A percentile compares a stretch with the other conserved stretches of the same genome.
Evolutionary conservation across 2,329 filamentous ascomycete genomes (phyloP).

Genomic region (Anthostomella pinea): DNA sequence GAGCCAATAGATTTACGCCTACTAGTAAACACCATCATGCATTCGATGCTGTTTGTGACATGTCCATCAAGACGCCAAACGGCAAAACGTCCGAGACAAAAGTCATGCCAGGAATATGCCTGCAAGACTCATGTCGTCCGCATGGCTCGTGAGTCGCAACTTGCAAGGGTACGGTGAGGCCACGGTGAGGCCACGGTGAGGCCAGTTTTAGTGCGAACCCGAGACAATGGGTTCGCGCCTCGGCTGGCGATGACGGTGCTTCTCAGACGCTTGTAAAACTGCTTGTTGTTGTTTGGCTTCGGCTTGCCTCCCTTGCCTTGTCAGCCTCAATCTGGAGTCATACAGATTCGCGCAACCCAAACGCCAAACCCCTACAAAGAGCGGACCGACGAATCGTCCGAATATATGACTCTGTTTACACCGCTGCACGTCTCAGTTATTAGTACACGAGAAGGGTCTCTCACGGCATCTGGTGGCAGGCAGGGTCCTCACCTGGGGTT

Average conservation of each 20-base stretch:
- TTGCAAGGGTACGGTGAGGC: too few relatives aligned
- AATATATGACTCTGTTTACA: too few relatives aligned
- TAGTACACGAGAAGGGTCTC: too few relatives aligned
- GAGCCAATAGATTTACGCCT: too few relatives aligned
- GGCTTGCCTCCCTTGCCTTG: conserved; percentile 9
- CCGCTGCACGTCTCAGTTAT: not conserved
- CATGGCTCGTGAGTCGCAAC: conserved; percentile 4
- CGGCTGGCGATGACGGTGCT: too few relatives aligned
- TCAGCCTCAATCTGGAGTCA: conserved; percentile 2
- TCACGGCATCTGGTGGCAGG: not conserved
- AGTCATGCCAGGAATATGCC: conserved; percentile 5
- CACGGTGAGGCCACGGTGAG: too few relatives aligned
- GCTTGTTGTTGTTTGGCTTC: too few relatives aligned
- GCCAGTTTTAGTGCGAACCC: conserved; percentile 24
- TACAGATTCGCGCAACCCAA: too few relatives aligned
- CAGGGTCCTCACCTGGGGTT: not conserved
- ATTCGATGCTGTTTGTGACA: too few relatives aligned
- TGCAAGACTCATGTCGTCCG: conserved; percentile 1
- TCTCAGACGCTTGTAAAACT: conserved; percentile 19
- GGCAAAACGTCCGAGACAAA: conserved; percentile 16
- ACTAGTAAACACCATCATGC: not conserved
- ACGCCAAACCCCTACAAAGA: too few relatives aligned
- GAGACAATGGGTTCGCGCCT: conserved; percentile 23
- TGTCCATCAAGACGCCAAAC: not conserved
- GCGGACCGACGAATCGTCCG: too few relatives aligned